These are phyloP conservation scores for Spizellomyces sp. DNA, from an alignment of 192 early-diverging fungal genomes.

Conservation along the genomic window DNA sequence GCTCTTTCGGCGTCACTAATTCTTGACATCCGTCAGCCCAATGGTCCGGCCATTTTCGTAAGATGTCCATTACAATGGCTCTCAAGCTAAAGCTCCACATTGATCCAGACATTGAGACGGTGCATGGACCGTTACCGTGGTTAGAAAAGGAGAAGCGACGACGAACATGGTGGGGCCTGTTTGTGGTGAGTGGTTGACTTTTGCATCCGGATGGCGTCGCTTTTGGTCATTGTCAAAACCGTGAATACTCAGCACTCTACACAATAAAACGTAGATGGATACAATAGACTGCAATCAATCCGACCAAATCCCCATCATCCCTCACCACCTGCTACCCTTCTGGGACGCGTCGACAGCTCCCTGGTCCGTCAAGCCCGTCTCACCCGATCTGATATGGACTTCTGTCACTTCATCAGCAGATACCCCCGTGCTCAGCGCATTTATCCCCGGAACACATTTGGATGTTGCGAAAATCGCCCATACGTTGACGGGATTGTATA, in stretches of 20 bases:
- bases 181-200: conserved; percentile 24
- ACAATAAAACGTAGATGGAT: conserved; percentile 5
- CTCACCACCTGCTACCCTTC: conserved; percentile 14
- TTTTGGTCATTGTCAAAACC: background rate
- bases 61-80: conserved; percentile 34
- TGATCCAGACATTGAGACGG: conserved; percentile 45
- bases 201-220: too few relatives aligned
- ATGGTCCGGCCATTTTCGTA: background rate
- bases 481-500: conserved; percentile 14
- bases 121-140: conserved; percentile 28
- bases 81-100: conserved; percentile 34
- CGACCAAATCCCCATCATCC: conserved; percentile 5
- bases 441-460: conserved; percentile 27
- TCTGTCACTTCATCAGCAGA: conserved; percentile 3
- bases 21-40: background rate
- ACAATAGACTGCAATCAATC: conserved; percentile 4
- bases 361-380: conserved; percentile 12
- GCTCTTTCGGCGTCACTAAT: background rate
- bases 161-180: conserved; percentile 45
- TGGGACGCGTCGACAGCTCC: conserved; percentile 17
- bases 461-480: conserved; percentile 17
- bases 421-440: conserved; percentile 14
- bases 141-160: conserved; percentile 44
- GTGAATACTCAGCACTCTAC: background rate
- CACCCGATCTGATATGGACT: conserved; percentile 24